Conservation (phyloP, 805 yeast genomes). For the Zygosaccharomyces lentus region DNA sequence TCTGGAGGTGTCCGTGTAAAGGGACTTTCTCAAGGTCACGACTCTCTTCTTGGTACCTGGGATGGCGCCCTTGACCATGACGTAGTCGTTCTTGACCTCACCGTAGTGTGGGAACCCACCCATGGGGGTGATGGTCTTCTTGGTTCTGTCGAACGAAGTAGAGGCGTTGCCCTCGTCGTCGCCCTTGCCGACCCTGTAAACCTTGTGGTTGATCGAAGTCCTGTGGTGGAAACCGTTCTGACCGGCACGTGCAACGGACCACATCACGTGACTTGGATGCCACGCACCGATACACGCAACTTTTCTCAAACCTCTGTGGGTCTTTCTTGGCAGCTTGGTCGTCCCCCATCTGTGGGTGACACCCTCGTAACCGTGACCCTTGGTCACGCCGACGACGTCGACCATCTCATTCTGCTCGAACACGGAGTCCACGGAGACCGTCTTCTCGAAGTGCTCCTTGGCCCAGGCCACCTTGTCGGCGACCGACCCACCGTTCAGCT, state of each 20-base stretch:
- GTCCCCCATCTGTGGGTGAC: slow-evolving; percentile 99
- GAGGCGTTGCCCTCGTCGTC: slow-evolving; percentile 92
- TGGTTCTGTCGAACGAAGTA: slow-evolving; percentile 98
- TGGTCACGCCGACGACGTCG: slow-evolving; percentile 98
- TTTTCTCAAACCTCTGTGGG: slow-evolving; percentile 99
- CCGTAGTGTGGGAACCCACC: slow-evolving; percentile 99
- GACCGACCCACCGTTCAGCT: slow-evolving; percentile 98
- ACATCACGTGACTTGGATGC: slow-evolving; percentile 99
- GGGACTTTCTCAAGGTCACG: slow-evolving; percentile 96
- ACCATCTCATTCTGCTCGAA: slow-evolving; percentile 98
- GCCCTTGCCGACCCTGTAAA: slow-evolving; percentile 98
- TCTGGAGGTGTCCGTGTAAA: slow-evolving; percentile 97
- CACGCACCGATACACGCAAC: slow-evolving; percentile 99
- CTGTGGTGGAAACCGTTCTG: slow-evolving; percentile 99
- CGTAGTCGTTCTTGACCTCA: slow-evolving; percentile 94
- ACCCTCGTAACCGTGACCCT: slow-evolving; percentile 99
- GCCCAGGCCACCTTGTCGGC: slow-evolving; percentile 99
- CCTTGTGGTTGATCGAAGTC: slow-evolving; percentile 99
- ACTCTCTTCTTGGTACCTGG: slow-evolving; percentile 99
- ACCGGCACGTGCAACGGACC: slow-evolving; percentile 99
- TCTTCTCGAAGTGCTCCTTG: slow-evolving; percentile 97
- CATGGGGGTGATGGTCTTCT: slow-evolving; percentile 98
- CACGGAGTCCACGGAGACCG: slow-evolving; percentile 91
- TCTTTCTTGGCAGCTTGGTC: slow-evolving; percentile 99
- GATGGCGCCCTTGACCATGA: slow-evolving; percentile 96